phyloP scores from a whole-genome alignment of 2,329 filamentous ascomycete genomes.

The Lomentospora prolificans region DNA sequence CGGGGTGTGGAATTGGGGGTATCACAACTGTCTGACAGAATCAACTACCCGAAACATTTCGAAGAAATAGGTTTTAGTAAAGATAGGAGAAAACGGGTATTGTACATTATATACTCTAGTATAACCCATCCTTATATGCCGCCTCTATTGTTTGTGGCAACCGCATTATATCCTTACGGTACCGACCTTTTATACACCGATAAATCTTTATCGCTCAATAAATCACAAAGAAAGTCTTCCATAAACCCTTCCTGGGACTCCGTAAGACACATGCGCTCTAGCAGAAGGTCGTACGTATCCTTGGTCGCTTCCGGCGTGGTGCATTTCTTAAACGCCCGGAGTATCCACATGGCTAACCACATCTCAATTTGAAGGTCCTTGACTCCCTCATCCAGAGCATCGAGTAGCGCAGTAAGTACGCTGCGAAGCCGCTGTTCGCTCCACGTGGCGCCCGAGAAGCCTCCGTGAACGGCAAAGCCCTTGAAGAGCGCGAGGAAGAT shows the following conservation, averaged over 20 bases:
- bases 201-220: constrained; percentile 17
- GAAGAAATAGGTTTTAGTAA: neutral
- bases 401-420: constrained; percentile 56
- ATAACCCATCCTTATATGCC: neutral
- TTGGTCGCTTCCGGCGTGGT: constrained; percentile 40
- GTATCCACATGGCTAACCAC: constrained; percentile 51
- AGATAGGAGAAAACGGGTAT: neutral
- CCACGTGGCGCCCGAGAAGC: constrained; percentile 52
- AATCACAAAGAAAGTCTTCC: constrained; percentile 25
- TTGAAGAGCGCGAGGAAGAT: constrained; percentile 76
- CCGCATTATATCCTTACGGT: neutral
- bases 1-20: no score
- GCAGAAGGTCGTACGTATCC: constrained; percentile 42
- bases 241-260: constrained; percentile 38
- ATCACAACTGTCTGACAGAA: no score
- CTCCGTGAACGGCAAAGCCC: constrained; percentile 69
- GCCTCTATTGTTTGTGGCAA: constrained; percentile 3
- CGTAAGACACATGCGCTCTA: constrained; percentile 35
- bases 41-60: neutral
- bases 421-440: constrained; percentile 55
- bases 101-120: neutral
- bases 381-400: constrained; percentile 37
- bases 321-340: constrained; percentile 56
- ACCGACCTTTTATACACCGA: constrained; percentile 5
- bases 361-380: constrained; percentile 41